A percentile compares a stretch with the other conserved stretches of the same genome.
Evolutionary conservation across 2,329 filamentous ascomycete genomes (phyloP).

Genomic region (Sarocladium kiliense): DNA sequence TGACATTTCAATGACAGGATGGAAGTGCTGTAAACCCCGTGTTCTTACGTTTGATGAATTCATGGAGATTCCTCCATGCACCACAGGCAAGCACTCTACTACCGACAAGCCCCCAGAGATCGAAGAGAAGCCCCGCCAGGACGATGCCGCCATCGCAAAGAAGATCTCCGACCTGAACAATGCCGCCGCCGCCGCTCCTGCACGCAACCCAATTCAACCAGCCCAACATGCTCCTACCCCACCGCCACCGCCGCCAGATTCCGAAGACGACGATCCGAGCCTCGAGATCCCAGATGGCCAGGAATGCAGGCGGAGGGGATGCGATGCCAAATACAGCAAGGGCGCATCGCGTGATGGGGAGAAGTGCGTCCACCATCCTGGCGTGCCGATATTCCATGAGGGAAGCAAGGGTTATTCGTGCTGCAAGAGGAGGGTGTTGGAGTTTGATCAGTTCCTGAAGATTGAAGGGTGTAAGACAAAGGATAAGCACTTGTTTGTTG

Average conservation of each 20-base stretch:
- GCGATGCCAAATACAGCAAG: constrained; percentile 61
- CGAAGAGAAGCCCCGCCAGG: constrained; percentile 51
- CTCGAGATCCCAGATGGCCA: constrained; percentile 68
- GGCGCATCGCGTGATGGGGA: constrained; percentile 60
- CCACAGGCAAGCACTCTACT: constrained; percentile 85
- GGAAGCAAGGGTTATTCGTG: constrained; percentile 97
- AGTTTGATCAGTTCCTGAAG: constrained; percentile 98
- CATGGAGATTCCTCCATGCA: constrained; percentile 86
- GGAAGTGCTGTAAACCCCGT: constrained; percentile 98
- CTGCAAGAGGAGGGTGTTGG: constrained; percentile 89
- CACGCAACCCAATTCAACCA: constrained; percentile 31
- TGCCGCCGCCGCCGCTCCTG: constrained; percentile 36
- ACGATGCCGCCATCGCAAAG: constrained; percentile 33
- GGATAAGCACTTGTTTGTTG: constrained; percentile 77
- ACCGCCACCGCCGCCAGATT: constrained; percentile 64
- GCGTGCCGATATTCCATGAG: constrained; percentile 91
- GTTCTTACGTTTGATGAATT: constrained; percentile 98
- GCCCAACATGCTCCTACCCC: constrained; percentile 44
- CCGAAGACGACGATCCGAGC: constrained; percentile 79
- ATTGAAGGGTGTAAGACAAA: constrained; percentile 88
- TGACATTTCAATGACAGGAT: constrained; percentile 53
- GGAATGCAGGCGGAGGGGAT: constrained; percentile 73
- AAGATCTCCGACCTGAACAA: constrained; percentile 51
- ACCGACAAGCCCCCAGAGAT: constrained; percentile 64
- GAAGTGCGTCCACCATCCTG: constrained; percentile 83